These are phyloP conservation scores for Candida tammaniensis DNA, from an alignment of 805 yeast species.

Conservation along the genomic window DNA sequence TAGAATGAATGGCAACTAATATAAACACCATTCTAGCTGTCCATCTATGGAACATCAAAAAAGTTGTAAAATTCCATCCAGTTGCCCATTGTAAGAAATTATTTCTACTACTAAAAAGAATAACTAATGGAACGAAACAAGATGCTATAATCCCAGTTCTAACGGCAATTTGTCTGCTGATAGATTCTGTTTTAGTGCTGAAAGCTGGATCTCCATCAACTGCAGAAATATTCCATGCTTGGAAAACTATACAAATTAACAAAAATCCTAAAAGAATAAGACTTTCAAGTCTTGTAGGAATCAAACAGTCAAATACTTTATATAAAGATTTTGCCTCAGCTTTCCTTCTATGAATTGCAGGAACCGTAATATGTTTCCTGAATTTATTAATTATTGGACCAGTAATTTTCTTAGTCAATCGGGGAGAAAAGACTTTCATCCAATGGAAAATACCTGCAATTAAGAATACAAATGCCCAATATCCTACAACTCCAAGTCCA, in stretches of 20 bases:
- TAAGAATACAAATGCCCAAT: slow-evolving; percentile 47
- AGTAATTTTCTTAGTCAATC: slow-evolving; percentile 23
- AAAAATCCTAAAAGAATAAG: slow-evolving; percentile 25
- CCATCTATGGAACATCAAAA: slow-evolving; percentile 46
- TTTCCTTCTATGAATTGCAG: slow-evolving; percentile 22
- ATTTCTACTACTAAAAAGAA: slow-evolving; percentile 62
- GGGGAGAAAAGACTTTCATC: slow-evolving; percentile 38
- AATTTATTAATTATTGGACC: slow-evolving; percentile 23
- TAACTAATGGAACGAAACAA: slow-evolving; percentile 48
- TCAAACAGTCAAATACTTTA: slow-evolving; percentile 20
- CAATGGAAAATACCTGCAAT: slow-evolving; percentile 43
- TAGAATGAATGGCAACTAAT: slow-evolving; percentile 30
- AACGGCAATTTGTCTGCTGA: slow-evolving; percentile 40
- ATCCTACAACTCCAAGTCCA: slow-evolving; percentile 42
- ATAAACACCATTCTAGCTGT: slow-evolving; percentile 31
- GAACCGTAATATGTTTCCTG: slow-evolving; percentile 26
- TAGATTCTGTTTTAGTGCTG: slow-evolving; percentile 14
- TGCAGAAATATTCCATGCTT: slow-evolving; percentile 17
- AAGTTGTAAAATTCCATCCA: slow-evolving; percentile 49
- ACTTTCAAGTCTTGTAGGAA: slow-evolving; percentile 38
- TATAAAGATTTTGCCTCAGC: slow-evolving; percentile 19
- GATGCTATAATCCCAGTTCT: slow-evolving; percentile 50
- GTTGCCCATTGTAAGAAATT: slow-evolving; percentile 61
- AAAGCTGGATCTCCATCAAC: slow-evolving; percentile 24
- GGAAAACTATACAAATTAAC: slow-evolving; percentile 16